These are phyloP conservation scores for Aristolochia contorta DNA, from an alignment of 164 flowering plant species.

Conservation along the genomic window DNA sequence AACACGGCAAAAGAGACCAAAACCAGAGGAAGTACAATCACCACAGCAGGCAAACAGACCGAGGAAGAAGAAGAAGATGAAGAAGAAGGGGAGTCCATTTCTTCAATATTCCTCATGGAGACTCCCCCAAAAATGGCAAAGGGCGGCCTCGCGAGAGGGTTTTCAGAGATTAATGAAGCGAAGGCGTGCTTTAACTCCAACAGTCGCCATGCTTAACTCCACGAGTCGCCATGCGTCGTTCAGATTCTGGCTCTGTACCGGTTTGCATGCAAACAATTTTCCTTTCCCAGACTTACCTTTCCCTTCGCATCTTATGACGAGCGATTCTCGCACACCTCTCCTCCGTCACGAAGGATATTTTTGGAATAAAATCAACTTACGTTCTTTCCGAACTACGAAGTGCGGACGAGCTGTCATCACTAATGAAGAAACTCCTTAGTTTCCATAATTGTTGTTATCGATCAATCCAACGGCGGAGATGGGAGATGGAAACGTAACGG, in stretches of 20 bases:
- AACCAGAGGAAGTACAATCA: not conserved
- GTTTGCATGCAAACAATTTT: not conserved
- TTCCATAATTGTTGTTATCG: too few species aligned
- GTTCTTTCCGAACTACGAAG: too few species aligned
- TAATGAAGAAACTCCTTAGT: too few species aligned
- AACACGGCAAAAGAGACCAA: not conserved
- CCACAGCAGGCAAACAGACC: not conserved
- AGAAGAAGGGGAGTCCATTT: not conserved
- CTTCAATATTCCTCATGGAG: not conserved
- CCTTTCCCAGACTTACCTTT: not conserved
- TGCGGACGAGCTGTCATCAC: too few species aligned
- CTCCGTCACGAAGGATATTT: not conserved
- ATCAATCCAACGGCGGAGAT: too few species aligned
- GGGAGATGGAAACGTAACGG: too few species aligned
- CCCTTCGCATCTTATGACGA: not conserved
- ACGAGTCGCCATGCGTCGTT: not conserved
- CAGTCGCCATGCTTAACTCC: conserved; percentile 1
- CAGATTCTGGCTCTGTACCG: not conserved
- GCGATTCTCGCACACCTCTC: not conserved
- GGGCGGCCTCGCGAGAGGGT: too few species aligned
- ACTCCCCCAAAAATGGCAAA: not conserved
- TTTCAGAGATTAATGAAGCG: not conserved
- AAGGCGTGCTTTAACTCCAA: not conserved
- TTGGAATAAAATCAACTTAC: not conserved
- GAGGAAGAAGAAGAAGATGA: not conserved